Conservation (phyloP, 208 protist genomes). For the Leishmania aethiopica region DNA sequence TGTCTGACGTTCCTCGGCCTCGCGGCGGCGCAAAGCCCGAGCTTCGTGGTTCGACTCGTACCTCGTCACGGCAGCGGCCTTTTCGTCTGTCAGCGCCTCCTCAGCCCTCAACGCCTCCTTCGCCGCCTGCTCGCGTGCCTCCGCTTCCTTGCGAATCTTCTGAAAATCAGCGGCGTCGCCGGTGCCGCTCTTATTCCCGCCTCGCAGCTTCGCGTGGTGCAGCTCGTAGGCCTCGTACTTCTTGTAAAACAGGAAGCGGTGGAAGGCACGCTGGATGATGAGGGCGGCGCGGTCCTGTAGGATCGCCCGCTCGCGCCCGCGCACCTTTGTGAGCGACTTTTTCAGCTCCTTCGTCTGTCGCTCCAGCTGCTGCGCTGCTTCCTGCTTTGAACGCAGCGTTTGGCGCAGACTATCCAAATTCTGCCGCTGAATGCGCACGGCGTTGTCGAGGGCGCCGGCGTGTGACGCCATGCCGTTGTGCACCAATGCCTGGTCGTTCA, state of each 20-base stretch:
- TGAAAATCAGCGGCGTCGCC: slow-evolving; percentile 30
- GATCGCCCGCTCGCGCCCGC: slow-evolving; percentile 21
- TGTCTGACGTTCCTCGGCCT: slow-evolving; percentile 34
- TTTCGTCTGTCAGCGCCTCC: slow-evolving; percentile 24
- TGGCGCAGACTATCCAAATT: slow-evolving; percentile 85
- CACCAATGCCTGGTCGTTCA: slow-evolving; percentile 84
- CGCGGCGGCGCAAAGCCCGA: slow-evolving; percentile 27
- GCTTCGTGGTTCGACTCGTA: slow-evolving; percentile 23
- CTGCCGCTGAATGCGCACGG: slow-evolving; percentile 78
- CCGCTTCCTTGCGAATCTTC: slow-evolving; percentile 27
- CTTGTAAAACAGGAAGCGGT: slow-evolving; percentile 40
- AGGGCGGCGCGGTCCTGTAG: slow-evolving; percentile 51
- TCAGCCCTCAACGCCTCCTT: slow-evolving; percentile 24
- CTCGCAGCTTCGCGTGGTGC: slow-evolving; percentile 43
- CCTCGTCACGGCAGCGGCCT: slow-evolving; percentile 29
- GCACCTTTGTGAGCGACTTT: slow-evolving; percentile 40
- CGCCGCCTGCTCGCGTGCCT: slow-evolving; percentile 36
- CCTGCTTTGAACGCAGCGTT: slow-evolving; percentile 72
- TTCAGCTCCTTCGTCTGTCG: slow-evolving; percentile 45
- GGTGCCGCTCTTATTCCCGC: slow-evolving; percentile 5
- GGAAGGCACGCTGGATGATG: slow-evolving; percentile 63
- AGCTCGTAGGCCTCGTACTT: slow-evolving; percentile 49
- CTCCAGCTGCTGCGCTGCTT: slow-evolving; percentile 59
- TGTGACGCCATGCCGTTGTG: slow-evolving; percentile 69
- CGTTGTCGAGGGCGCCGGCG: slow-evolving; percentile 75